Evolutionary conservation across 2,329 filamentous ascomycete genomes (phyloP).

Genomic region (Calonectria pseudoturangicola): DNA sequence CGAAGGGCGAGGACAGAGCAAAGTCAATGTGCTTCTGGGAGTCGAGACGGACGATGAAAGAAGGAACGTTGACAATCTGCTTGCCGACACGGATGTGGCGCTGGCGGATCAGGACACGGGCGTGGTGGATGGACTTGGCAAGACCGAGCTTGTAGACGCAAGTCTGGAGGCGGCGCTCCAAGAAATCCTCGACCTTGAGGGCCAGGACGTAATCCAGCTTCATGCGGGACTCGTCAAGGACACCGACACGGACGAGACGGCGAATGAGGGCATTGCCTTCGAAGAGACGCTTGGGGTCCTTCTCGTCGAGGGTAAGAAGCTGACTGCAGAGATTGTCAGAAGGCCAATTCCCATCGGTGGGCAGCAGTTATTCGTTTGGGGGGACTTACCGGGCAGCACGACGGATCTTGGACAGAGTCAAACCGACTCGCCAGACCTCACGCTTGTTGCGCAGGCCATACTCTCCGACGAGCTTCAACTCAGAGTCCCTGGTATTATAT

Average conservation of each 20-base stretch:
- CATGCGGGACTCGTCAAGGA: constrained; percentile 99
- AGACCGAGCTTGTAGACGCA: constrained; percentile 99
- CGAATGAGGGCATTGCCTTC: constrained; percentile 99
- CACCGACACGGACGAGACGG: constrained; percentile 99
- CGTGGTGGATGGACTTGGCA: constrained; percentile 99
- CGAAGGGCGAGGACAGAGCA: constrained; percentile 96
- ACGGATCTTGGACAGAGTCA: constrained; percentile 99
- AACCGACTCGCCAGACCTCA: constrained; percentile 99
- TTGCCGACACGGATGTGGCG: constrained; percentile 99
- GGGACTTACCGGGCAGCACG: constrained; percentile 95
- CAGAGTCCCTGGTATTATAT: constrained; percentile 87
- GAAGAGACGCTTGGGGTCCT: constrained; percentile 99
- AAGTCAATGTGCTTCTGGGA: constrained; percentile 99
- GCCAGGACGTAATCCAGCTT: constrained; percentile 99
- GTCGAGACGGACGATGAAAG: constrained; percentile 99
- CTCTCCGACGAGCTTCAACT: constrained; percentile 99
- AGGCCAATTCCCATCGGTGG: background rate
- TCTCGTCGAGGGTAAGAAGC: constrained; percentile 99
- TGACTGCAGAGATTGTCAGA: constrained; percentile 78
- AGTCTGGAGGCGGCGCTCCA: constrained; percentile 99
- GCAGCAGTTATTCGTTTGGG: background rate
- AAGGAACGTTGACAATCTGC: constrained; percentile 99
- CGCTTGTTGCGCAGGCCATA: constrained; percentile 99
- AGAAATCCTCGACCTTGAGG: constrained; percentile 99
- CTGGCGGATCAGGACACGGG: constrained; percentile 99